Percentiles rank a stretch among this genome's conserved stretches.
phyloP scores from a whole-genome alignment of 768 basidiomycete genomes.

The Chalciporus sphaerocephalus region DNA sequence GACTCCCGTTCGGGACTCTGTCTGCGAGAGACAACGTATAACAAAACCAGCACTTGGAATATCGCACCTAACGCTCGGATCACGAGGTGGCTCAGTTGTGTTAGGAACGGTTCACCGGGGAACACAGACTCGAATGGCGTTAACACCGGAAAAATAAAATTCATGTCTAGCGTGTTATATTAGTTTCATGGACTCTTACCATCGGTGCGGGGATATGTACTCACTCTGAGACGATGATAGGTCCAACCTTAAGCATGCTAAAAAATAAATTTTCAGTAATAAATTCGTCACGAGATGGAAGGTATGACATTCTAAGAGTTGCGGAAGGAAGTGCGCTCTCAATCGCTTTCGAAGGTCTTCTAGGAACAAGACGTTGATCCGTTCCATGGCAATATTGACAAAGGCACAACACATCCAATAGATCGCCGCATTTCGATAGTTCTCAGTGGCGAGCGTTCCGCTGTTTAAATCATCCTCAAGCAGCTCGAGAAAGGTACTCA shows the following conservation, averaged over 20 bases:
- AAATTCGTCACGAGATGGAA: not conserved
- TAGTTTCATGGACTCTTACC: not conserved
- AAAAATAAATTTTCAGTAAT: constrained; percentile 4
- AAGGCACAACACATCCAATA: constrained; percentile 28
- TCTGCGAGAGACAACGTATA: constrained; percentile 15
- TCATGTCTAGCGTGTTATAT: constrained; percentile 13
- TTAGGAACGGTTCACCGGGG: constrained; percentile 35
- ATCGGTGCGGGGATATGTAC: not conserved
- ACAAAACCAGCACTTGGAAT: constrained; percentile 22
- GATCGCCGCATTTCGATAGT: constrained; percentile 20
- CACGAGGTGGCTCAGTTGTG: constrained; percentile 20
- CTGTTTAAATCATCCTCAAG: constrained; percentile 7
- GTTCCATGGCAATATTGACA: constrained; percentile 20
- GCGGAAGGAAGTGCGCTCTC: constrained; percentile 38
- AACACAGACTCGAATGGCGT: constrained; percentile 30
- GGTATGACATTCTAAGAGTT: constrained; percentile 33
- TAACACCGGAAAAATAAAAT: constrained; percentile 11
- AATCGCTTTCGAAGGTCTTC: constrained; percentile 29
- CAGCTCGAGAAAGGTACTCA: constrained; percentile 29
- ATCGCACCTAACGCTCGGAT: constrained; percentile 22
- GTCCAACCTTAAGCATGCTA: constrained; percentile 26
- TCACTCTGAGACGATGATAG: constrained; percentile 19
- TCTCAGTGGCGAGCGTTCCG: not conserved
- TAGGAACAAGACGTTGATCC: constrained; percentile 20
- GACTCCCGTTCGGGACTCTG: constrained; percentile 25